These are phyloP conservation scores for Didymella arachidicola DNA, from an alignment of 2,329 filamentous ascomycete species.

Conservation along the genomic window DNA sequence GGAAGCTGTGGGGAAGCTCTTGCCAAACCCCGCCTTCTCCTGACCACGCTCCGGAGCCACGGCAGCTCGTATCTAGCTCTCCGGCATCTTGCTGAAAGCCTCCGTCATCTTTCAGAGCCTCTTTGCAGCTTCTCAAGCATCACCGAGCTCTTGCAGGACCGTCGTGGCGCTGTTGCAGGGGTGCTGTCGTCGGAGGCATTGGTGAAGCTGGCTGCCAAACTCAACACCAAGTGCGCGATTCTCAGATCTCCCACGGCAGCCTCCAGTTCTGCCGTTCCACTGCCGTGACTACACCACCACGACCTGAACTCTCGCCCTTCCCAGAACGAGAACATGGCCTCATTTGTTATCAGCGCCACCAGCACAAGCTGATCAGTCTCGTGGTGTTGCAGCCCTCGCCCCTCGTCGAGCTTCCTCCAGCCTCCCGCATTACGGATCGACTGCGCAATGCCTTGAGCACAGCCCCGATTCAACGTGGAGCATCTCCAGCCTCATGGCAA, in stretches of 20 bases:
- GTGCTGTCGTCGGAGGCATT: background rate
- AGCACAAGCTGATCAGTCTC: background rate
- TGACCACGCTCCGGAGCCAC: conserved; percentile 2
- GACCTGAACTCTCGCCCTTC: too few species aligned
- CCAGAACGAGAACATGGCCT: background rate
- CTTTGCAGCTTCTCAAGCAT: background rate
- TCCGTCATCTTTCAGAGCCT: background rate
- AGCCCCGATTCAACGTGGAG: background rate
- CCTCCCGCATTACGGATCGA: background rate
- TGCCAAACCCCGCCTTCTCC: conserved; percentile 10
- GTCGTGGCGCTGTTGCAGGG: conserved; percentile 2
- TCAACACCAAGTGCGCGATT: conserved; percentile 16
- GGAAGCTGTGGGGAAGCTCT: conserved; percentile 1
- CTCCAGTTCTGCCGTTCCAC: conserved; percentile 4
- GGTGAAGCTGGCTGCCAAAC: conserved; percentile 4
- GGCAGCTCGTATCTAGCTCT: background rate
- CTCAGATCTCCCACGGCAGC: conserved; percentile 1
- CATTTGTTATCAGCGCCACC: background rate
- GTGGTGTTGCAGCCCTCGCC: background rate
- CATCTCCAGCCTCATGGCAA: background rate
- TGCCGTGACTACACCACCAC: background rate
- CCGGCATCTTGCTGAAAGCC: too few species aligned
- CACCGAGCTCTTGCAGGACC: background rate
- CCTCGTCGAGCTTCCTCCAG: background rate
- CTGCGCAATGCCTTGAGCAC: background rate